Evolutionary conservation across 306 rosid genomes (phyloP).

Genomic region (Prunus campanulata): DNA sequence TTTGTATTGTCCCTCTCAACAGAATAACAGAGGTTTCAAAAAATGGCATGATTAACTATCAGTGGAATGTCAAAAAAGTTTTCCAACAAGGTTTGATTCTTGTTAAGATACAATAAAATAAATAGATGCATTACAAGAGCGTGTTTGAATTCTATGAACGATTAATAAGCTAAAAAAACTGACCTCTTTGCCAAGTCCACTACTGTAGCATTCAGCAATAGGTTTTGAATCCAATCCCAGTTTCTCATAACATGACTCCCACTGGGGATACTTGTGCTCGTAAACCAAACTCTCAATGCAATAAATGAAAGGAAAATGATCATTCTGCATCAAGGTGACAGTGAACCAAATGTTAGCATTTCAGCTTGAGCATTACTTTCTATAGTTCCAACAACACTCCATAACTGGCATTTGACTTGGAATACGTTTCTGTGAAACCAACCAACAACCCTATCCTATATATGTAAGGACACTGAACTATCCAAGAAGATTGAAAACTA

Average conservation of each 20-base stretch:
- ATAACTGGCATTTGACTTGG: not conserved
- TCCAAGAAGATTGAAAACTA: not conserved
- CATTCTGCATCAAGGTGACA: constrained; percentile 42
- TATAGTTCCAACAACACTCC: not conserved
- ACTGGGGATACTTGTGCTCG: constrained; percentile 32
- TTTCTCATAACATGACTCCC: constrained; percentile 73
- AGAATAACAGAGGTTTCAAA: not conserved
- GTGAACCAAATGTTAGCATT: constrained; percentile 5
- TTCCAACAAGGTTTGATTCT: not conserved
- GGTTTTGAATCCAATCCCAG: constrained; percentile 61
- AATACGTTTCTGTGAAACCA: not conserved
- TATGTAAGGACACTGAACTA: not conserved
- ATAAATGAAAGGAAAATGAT: constrained; percentile 71
- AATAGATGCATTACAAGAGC: not conserved
- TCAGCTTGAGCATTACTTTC: not conserved
- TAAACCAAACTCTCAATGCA: constrained; percentile 59
- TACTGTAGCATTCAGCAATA: constrained; percentile 52
- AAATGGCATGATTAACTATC: not conserved
- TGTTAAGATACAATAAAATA: not conserved
- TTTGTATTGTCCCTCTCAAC: not conserved
- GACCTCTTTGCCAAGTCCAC: constrained; percentile 75
- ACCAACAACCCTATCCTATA: constrained; percentile 1
- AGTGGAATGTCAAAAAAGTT: not conserved
- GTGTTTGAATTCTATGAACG: not conserved
- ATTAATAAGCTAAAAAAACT: constrained; percentile 21